Evolutionary conservation across 805 yeast genomes (phyloP).

Genomic region (Yarrowia sp.): DNA sequence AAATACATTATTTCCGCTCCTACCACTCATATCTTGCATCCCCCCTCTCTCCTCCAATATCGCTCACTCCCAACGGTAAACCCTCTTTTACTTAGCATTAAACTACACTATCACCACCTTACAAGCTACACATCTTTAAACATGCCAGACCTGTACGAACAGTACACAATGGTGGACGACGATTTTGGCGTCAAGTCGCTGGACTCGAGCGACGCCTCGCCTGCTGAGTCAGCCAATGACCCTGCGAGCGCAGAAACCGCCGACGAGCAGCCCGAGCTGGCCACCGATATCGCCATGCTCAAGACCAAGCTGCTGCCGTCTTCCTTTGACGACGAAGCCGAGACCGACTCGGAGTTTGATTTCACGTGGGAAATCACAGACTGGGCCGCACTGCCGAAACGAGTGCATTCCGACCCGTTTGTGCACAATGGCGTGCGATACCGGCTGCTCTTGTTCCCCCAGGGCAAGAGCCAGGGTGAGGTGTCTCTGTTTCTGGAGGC

Average conservation of each 20-base stretch:
- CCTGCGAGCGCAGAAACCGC: not conserved
- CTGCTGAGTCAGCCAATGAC: not conserved
- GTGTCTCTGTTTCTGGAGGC: constrained; percentile 86
- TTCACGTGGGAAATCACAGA: constrained; percentile 51
- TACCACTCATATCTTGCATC: too few relatives aligned
- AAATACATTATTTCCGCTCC: not conserved
- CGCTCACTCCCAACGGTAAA: constrained; percentile 31
- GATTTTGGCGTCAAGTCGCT: constrained; percentile 26
- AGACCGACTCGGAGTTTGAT: constrained; percentile 43
- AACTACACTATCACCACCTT: not conserved
- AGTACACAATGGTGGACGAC: constrained; percentile 33
- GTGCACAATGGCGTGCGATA: constrained; percentile 48
- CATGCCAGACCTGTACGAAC: constrained; percentile 20
- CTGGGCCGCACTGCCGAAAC: constrained; percentile 51
- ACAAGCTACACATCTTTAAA: not conserved
- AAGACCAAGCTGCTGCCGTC: constrained; percentile 40
- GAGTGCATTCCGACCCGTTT: constrained; percentile 49
- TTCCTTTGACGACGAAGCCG: constrained; percentile 46
- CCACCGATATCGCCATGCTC: constrained; percentile 16
- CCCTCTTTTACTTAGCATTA: not conserved
- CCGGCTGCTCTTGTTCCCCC: constrained; percentile 76
- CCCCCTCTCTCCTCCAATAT: not conserved
- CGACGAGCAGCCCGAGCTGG: not conserved
- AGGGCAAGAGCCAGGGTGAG: constrained; percentile 63
- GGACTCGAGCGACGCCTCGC: constrained; percentile 16